Conservation (phyloP, 257 asterid genomes). For the Solanum etuberosum region DNA sequence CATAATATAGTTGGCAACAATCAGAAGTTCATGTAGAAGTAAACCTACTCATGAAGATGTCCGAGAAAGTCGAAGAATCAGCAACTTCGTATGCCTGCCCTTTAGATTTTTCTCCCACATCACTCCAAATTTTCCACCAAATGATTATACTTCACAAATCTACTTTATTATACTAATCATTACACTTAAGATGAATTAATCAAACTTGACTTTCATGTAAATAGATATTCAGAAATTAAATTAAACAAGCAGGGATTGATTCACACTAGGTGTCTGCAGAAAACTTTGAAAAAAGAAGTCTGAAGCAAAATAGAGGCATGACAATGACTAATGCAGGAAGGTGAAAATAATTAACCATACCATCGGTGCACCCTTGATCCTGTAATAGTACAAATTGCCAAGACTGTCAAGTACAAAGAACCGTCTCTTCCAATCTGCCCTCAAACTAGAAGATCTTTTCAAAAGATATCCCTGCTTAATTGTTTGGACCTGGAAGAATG, state of each 20-base stretch:
- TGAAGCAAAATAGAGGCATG: not conserved
- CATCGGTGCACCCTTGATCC: constrained; percentile 55
- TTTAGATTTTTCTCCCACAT: not conserved
- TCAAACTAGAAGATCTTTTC: constrained; percentile 82
- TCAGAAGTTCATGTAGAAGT: not conserved
- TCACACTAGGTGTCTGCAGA: not conserved
- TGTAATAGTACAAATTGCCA: constrained; percentile 80
- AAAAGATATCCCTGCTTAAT: constrained; percentile 94
- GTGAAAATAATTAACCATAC: not conserved
- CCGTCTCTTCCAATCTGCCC: constrained; percentile 98
- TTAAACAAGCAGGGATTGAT: not conserved
- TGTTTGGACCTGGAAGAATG: constrained; percentile 53
- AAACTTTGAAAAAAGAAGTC: not conserved
- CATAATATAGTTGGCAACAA: not conserved
- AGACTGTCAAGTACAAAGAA: constrained; percentile 88
- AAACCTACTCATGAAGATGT: not conserved
- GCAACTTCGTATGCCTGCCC: not conserved
- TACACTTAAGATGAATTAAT: not conserved
- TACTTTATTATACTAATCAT: not conserved
- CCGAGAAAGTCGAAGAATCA: not conserved
- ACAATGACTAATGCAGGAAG: not conserved
- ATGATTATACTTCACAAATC: not conserved
- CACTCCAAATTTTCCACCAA: not conserved
- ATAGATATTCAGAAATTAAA: not conserved
- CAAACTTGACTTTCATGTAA: not conserved